Base-by-base conservation (phyloP, 495 filamentous ascomycete species). In the Penicillium coprophilum region DNA sequence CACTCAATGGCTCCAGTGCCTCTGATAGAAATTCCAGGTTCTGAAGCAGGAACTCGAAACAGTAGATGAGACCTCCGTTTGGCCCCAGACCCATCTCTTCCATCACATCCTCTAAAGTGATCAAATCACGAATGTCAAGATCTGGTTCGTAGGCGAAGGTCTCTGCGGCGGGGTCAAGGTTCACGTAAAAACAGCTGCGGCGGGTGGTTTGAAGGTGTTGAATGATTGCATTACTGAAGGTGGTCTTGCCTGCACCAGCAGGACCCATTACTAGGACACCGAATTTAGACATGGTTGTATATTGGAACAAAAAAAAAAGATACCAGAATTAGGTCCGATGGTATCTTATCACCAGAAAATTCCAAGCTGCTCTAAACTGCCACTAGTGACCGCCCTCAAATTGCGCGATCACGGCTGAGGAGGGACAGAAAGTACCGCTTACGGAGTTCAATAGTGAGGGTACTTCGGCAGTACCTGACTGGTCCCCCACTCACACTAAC, bases 51-150 rank as follows among this genome's bases (percentile, higher is more conserved):
- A 77, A 86, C 71, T 98, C 94, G 77, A 98, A 97, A 75, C 94
- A 98, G 80, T 94, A 96, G 66, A 98, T 96, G 27, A 98, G 80
- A 8, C 92, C 94, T 36, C 94, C 94, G 65, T 98, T 98, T 24
- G 94, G 94, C 5, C 94, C 94, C 6, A 97, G 81, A 41, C 84
- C 82, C 81, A 96, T 83, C 74, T 97, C 94, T 55, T 97, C 94
- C 94, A 98, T 98, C 24, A 96, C 94, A 85, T 98, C 94, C 65
- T 96, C 89, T 45, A 98, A 84, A 2, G 88, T 91, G 71, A 98
- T 96, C 24, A 97, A 82, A 53, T 97, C 92, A 68, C 91, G 92
- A 78, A 98, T 98, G 69, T 98, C 94, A 59, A 97, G 83, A 67
- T 97, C 94, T 1, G 94, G 94, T 59, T 90, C 79, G 70, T 96